These are phyloP conservation scores for Cucurbita ficifolia DNA, from an alignment of 306 rosid species.

Conservation along the genomic window DNA sequence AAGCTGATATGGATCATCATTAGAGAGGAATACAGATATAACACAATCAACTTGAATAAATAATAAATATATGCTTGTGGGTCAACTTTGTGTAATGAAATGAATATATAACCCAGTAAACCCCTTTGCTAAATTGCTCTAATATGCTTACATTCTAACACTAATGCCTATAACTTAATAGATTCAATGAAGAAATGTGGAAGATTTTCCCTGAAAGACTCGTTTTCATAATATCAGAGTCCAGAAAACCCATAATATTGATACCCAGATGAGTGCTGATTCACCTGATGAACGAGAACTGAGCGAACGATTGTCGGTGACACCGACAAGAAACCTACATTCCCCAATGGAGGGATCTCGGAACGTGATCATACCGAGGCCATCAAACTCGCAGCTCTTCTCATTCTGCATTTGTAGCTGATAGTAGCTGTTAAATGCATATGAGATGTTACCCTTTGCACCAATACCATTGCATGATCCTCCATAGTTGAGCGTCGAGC, in stretches of 20 bases:
- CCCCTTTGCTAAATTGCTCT: background rate
- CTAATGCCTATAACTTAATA: background rate
- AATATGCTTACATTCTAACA: conserved; percentile 1
- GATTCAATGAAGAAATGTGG: background rate
- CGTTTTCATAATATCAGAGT: conserved; percentile 17
- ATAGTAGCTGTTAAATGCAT: conserved; percentile 91
- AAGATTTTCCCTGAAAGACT: background rate
- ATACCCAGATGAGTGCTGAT: conserved; percentile 22
- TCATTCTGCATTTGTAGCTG: conserved; percentile 76
- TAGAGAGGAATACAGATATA: background rate
- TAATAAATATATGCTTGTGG: background rate
- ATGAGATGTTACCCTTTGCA: conserved; percentile 71
- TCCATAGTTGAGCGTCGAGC: conserved; percentile 80
- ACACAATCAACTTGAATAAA: conserved; percentile 1
- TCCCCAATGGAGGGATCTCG: conserved; percentile 74
- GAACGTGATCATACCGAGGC: conserved; percentile 75
- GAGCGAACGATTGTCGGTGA: conserved; percentile 41
- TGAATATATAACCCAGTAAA: conserved; percentile 1
- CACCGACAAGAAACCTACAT: conserved; percentile 77
- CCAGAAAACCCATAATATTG: conserved; percentile 25
- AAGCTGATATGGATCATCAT: background rate
- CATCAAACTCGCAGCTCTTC: conserved; percentile 71
- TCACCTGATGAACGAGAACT: conserved; percentile 16
- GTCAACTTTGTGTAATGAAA: background rate
- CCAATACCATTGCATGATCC: conserved; percentile 90